Base-by-base conservation (phyloP, 352 stramenopile species). In the Globisporangium acanthophoron region DNA sequence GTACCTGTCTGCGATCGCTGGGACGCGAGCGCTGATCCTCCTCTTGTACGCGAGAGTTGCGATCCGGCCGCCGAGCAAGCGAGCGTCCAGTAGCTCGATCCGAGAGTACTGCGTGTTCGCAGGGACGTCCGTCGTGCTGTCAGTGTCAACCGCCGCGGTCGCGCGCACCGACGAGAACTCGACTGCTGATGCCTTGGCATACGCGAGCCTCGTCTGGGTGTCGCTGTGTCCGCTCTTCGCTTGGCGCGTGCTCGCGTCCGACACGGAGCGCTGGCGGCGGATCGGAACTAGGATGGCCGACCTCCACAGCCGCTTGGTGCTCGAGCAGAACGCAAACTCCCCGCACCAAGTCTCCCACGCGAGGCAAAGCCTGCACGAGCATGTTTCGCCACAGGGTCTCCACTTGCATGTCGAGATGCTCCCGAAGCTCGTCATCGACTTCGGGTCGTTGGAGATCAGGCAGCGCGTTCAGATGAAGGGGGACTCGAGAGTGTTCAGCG, bases 331-430 rank as follows among this genome's bases (percentile, higher is more conserved):
- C 8, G 8, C n/a, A 2, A 0, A 8, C 1, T 46, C 40, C 11
- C 15, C 16, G 40, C 40, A 21, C 13, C 50, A 77, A 31, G 59
- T 62, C 5, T 66, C 66, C 13, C 75, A 62, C 24, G 45, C 45
- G 15, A n/a, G 41, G 20, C 54, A 63, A 15, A 29, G 43, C 0
- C 49, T 80, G 20, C 53, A 70, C 21, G 72, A 85, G 41, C 52
- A 31, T 7, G 70, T 63, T 11, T 88, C 73, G 21, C 71, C 78
- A 0, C 67, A 59, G 21, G 67, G 69, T 7, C 70, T 87, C 13
- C 76, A 88, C 27, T 27, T 64, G 8, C 70, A 84, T 53, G 80
- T 88, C 21, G 78, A 88, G 59, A 81, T 82, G 70, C 77, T 85
- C 54, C 68, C 65, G 39, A 78, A 85, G 31, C 78, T 77, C 56